Evolutionary conservation across 2,329 filamentous ascomycete species (phyloP), one percentile per base, ranked within the genome.

Genomic region (Epichloe gansuensis): DNA sequence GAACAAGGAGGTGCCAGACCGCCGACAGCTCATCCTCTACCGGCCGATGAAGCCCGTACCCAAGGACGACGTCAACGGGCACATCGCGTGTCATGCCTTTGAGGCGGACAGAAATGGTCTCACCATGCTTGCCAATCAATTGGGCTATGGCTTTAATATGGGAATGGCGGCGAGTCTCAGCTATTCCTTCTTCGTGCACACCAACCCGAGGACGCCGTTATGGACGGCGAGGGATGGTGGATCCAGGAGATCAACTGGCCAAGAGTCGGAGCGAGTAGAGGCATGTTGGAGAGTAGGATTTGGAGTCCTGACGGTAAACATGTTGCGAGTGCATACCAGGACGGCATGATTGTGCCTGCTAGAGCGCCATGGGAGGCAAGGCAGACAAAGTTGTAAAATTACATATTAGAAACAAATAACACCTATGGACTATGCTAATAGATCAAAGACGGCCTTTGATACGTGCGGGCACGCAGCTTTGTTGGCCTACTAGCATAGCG

Each of bases 311-410:
- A 62, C 3, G 76, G 77, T 3, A 66, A 72, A 23, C 77, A 80
- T 57, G 71, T 80, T 1, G 77, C 76, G 5, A 78, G 73, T 1
- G 75, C 73, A 46, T 78, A 76, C 54, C 77, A 80, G 56, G 77
- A 80, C 55, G 76, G 76, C 3, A 68, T 77, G 9, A 55, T 72
- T 25, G 52, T 64, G 35, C 69, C 67, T 5, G 39, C 35, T 6
- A 52, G 56, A 38, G 61, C 58, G 54, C 43, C 43, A 59, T 54
- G 50, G 54, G 57, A 6, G 57, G 53, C 31, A 56, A 56, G 42
- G 57, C 31, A 50, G 11, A 23, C 52, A 17, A 67, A 62, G 56
- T 46, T 68, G 17, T 67, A 46, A 62, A 28, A 25, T 15, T 7
- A 21, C 13, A 8, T 17, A 3, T n/a, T n/a, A 17, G 31, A n/a